These are phyloP conservation scores for Phialophora macrospora DNA, from an alignment of 2,329 filamentous ascomycete genomes.

Conservation along the genomic window DNA sequence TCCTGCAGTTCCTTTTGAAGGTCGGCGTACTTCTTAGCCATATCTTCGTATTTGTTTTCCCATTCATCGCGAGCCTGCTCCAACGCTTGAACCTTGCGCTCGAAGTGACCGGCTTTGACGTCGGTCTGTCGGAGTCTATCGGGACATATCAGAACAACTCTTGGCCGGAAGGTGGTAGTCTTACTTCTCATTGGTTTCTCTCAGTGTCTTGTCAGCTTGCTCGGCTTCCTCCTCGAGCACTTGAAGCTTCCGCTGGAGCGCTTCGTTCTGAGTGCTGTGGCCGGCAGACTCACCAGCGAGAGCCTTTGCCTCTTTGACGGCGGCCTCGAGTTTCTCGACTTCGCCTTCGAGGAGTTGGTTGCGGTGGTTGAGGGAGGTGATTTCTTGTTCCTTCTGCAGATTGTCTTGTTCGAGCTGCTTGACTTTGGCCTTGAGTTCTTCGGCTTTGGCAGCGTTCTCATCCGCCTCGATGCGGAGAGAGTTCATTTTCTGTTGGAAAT, in stretches of 20 bases:
- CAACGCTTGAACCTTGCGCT: conserved; percentile 97
- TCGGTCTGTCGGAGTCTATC: conserved; percentile 94
- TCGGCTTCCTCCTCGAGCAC: conserved; percentile 98
- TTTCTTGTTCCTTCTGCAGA: conserved; percentile 95
- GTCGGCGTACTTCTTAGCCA: conserved; percentile 82
- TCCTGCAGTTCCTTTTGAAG: conserved; percentile 91
- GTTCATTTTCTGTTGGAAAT: conserved; percentile 78
- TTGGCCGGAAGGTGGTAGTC: conserved; percentile 45
- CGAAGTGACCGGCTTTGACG: conserved; percentile 98
- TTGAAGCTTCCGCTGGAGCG: conserved; percentile 87
- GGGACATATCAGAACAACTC: conserved; percentile 8
- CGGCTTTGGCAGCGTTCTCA: conserved; percentile 76
- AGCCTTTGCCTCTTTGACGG: conserved; percentile 86
- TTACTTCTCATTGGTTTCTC: conserved; percentile 98
- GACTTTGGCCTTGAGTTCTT: conserved; percentile 85
- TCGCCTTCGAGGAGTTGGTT: conserved; percentile 88
- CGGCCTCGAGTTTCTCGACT: conserved; percentile 87
- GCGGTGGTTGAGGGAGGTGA: conserved; percentile 94
- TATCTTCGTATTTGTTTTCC: conserved; percentile 98
- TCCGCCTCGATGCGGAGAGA: conserved; percentile 93
- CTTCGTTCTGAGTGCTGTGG: conserved; percentile 88
- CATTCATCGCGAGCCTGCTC: conserved; percentile 90
- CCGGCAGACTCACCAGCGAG: conserved; percentile 79
- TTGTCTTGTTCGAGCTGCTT: conserved; percentile 94
- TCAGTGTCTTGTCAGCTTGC: conserved; percentile 91